phyloP scores from a whole-genome alignment of 2,329 filamentous ascomycete genomes.

The Claviceps sp. region DNA sequence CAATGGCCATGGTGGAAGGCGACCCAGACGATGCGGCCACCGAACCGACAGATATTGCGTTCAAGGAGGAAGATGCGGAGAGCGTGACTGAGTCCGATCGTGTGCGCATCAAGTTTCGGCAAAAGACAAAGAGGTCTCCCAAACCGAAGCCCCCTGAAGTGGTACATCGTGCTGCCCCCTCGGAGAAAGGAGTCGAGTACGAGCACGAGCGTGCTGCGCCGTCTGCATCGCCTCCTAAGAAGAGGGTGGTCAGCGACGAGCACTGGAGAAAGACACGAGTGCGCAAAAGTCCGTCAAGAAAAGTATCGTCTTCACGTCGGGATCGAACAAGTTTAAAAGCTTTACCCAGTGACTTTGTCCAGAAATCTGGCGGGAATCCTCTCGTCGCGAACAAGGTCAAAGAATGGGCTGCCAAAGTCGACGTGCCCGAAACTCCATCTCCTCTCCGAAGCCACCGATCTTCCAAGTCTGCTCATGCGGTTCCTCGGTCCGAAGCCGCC shows the following conservation, averaged over 20 bases:
- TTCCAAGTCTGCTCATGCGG: constrained; percentile 21
- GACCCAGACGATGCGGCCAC: constrained; percentile 39
- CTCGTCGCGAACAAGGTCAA: constrained; percentile 45
- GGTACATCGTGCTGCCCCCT: constrained; percentile 14
- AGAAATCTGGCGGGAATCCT: constrained; percentile 39
- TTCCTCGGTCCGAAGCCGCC: constrained; percentile 13
- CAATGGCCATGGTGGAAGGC: constrained; percentile 43
- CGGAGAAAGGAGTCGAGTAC: constrained; percentile 10
- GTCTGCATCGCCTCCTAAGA: constrained; percentile 55
- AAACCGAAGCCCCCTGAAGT: constrained; percentile 13
- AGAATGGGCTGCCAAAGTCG: constrained; percentile 46
- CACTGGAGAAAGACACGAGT: constrained; percentile 63
- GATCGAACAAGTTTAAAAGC: constrained; percentile 6
- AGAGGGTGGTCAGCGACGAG: constrained; percentile 84
- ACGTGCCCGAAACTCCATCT: constrained; percentile 29
- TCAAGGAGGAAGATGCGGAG: constrained; percentile 40
- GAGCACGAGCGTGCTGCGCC: constrained; percentile 12
- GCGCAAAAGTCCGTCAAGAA: constrained; percentile 34
- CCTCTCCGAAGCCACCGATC: constrained; percentile 21
- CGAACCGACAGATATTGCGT: constrained; percentile 48
- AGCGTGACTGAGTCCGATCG: constrained; percentile 50
- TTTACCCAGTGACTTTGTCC: constrained; percentile 45
- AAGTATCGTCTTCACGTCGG: constrained; percentile 20
- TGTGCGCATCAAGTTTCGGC: constrained; percentile 40
- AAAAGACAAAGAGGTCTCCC: constrained; percentile 27